These are phyloP conservation scores for Balansia obtecta DNA, from an alignment of 2,329 filamentous ascomycete genomes.

Conservation along the genomic window DNA sequence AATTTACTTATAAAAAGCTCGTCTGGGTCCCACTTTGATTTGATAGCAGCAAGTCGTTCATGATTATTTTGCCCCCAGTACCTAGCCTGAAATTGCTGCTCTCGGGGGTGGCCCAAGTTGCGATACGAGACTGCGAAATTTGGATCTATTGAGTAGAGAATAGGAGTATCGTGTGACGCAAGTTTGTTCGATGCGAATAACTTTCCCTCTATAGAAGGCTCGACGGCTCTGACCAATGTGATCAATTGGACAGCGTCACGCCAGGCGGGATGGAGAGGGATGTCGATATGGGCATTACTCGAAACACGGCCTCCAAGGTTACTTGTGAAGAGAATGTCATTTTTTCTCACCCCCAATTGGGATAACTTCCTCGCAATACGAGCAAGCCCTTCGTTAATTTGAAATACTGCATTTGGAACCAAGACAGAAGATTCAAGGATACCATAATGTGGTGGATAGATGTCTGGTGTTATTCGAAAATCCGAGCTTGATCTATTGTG, in stretches of 20 bases:
- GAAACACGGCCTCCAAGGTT: not conserved
- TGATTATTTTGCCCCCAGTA: not conserved
- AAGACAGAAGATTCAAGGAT: not conserved
- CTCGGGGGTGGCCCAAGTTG: not conserved
- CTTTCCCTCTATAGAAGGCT: not conserved
- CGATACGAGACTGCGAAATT: not conserved
- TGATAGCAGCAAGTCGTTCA: not conserved
- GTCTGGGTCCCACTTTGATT: not conserved
- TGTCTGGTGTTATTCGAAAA: not conserved
- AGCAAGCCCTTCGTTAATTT: not conserved
- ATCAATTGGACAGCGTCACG: not conserved
- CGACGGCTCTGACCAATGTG: not conserved
- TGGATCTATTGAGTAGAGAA: not conserved
- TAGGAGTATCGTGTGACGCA: not conserved
- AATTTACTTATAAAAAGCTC: not conserved
- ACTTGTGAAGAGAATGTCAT: not conserved
- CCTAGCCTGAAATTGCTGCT: not conserved
- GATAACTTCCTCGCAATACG: not conserved
- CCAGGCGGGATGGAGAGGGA: conserved; percentile 1
- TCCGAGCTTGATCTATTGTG: not conserved
- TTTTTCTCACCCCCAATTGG: not conserved
- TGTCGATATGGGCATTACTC: not conserved
- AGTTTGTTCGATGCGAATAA: not conserved
- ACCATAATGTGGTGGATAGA: not conserved
- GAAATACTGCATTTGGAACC: not conserved